phyloP scores from a whole-genome alignment of 441 rosid genomes.

The Gossypium schwendimanii region DNA sequence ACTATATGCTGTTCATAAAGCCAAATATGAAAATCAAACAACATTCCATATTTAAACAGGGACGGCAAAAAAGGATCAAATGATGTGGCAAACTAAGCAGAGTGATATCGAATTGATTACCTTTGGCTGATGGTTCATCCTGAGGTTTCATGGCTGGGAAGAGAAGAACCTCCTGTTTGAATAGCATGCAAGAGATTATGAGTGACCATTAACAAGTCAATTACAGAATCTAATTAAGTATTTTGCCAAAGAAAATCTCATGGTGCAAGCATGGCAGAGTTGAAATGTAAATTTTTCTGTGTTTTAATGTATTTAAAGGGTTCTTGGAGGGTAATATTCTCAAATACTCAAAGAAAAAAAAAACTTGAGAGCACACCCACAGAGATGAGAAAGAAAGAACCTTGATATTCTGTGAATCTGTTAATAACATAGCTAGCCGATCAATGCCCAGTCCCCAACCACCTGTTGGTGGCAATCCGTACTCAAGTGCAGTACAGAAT shows the following conservation, averaged over 20 bases:
- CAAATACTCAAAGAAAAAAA: neutral
- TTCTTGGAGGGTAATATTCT: neutral
- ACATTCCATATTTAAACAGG: neutral
- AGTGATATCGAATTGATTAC: conserved; percentile 20
- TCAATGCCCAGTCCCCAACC: conserved; percentile 95
- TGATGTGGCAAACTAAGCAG: neutral
- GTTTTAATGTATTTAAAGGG: neutral
- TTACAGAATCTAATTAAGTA: neutral
- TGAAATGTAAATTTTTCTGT: neutral
- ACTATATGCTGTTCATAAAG: neutral
- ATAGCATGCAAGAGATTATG: neutral
- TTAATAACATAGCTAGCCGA: conserved; percentile 63
- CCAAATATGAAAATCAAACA: neutral
- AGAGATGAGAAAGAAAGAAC: conserved; percentile 24
- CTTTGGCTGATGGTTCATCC: conserved; percentile 53
- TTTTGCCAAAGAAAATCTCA: neutral
- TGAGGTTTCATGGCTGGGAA: conserved; percentile 80
- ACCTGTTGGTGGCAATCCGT: conserved; percentile 83
- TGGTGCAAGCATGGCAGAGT: neutral
- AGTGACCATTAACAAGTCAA: neutral
- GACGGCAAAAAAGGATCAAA: neutral
- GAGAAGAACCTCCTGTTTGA: conserved; percentile 61
- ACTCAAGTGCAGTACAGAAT: conserved; percentile 75
- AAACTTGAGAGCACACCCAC: neutral
- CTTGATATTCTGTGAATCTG: conserved; percentile 88